Evolutionary conservation across 179 eudicot genomes (phyloP).

Genomic region (Heliamphora pulchella): DNA sequence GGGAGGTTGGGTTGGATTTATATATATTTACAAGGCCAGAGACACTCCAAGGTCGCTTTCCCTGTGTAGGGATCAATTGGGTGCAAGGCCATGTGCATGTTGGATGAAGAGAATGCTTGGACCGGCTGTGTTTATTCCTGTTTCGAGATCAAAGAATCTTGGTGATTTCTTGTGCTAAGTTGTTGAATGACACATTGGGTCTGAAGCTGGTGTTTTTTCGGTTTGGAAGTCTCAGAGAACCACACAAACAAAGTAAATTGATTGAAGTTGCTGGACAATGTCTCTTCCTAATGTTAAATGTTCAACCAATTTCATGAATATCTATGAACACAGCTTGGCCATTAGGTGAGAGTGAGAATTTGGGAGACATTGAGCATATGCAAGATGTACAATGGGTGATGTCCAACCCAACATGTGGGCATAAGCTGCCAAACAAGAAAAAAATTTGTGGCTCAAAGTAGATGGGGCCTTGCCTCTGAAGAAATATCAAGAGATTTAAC

Average conservation of each 20-base stretch:
- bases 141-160: neutral
- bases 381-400: neutral
- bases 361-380: neutral
- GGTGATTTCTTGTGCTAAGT: neutral
- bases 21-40: constrained; percentile 6
- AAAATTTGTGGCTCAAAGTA: constrained; percentile 1
- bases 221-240: neutral
- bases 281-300: constrained; percentile 4
- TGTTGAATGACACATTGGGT: constrained; percentile 1
- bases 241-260: constrained; percentile 1
- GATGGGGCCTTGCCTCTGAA: neutral
- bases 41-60: constrained; percentile 2
- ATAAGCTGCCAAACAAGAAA: constrained; percentile 2
- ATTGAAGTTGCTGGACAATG: neutral
- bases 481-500: neutral
- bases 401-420: constrained; percentile 9
- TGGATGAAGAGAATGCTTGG: neutral
- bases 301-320: neutral
- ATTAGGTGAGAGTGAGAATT: neutral
- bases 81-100: constrained; percentile 27
- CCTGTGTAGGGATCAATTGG: neutral
- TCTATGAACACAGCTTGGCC: neutral
- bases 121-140: neutral
- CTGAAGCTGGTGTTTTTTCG: neutral
- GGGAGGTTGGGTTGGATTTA: neutral